phyloP scores from a whole-genome alignment of 1,284 basidiomycete species.

The Ceratobasidium sp. region DNA sequence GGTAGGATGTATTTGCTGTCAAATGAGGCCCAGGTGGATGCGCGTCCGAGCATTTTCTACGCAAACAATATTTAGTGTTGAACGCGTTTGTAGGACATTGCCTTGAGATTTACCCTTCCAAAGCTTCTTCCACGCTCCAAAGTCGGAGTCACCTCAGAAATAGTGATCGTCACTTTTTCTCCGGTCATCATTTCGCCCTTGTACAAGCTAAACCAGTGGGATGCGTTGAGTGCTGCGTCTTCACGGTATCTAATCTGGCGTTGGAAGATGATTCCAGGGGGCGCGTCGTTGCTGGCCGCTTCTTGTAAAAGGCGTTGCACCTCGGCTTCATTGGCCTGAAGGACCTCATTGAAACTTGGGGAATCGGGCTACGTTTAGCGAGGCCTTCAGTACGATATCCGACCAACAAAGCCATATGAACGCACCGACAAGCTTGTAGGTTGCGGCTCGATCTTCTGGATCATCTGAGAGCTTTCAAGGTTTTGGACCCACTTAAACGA shows the following conservation, averaged over 20 bases:
- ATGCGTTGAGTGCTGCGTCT: neutral
- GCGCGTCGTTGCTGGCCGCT: neutral
- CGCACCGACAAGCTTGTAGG: too few relatives aligned
- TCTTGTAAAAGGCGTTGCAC: neutral
- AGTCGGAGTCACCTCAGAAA: neutral
- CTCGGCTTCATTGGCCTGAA: slow-evolving; percentile 4
- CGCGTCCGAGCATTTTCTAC: neutral
- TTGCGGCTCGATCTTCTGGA: too few relatives aligned
- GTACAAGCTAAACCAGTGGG: neutral
- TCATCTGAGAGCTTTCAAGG: neutral
- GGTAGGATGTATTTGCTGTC: slow-evolving; percentile 9
- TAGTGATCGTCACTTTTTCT: neutral
- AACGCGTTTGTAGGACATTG: too few relatives aligned
- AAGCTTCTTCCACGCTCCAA: neutral
- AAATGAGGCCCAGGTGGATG: slow-evolving; percentile 1
- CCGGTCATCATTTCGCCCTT: neutral
- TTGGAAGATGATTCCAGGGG: neutral
- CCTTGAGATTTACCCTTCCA: neutral
- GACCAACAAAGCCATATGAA: too few relatives aligned
- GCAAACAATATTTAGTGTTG: neutral
- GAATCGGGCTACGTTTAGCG: too few relatives aligned
- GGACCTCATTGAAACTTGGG: neutral
- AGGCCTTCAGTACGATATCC: too few relatives aligned
- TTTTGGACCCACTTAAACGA: neutral
- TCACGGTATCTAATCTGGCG: neutral